phyloP scores from a whole-genome alignment of 371 early-diverging fungal species.

The Smittium mucronatum region DNA sequence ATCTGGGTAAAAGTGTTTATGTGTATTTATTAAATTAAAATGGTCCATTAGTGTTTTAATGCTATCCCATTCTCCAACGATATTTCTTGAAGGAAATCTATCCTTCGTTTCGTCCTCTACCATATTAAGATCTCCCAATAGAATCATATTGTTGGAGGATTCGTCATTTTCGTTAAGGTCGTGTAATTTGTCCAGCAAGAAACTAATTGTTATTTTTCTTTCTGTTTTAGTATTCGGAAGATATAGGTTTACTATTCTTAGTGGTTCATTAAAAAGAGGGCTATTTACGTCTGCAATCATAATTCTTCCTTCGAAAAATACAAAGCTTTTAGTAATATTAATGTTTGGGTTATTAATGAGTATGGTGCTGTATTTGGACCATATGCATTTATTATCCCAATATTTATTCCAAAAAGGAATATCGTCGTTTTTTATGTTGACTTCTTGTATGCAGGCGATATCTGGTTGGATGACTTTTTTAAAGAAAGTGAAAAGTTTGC shows the following conservation, averaged over 20 bases:
- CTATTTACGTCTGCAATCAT: neutral
- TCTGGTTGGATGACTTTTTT: neutral
- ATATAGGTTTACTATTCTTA: neutral
- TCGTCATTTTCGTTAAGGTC: neutral
- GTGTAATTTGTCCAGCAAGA: neutral
- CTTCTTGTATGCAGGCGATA: neutral
- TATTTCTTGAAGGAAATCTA: neutral
- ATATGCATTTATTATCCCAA: neutral
- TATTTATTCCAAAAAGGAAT: neutral
- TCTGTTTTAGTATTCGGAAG: slow-evolving; percentile 3
- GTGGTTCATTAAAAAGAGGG: neutral
- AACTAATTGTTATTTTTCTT: neutral
- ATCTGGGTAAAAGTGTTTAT: neutral
- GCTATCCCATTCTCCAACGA: neutral
- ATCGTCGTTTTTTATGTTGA: neutral
- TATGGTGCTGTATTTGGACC: neutral
- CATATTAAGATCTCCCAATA: slow-evolving; percentile 2
- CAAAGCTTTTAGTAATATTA: neutral
- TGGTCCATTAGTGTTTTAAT: neutral
- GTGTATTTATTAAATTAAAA: neutral
- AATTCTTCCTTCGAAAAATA: neutral
- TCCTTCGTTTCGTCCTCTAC: slow-evolving; percentile 1
- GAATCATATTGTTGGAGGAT: neutral
- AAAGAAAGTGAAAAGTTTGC: too few species aligned
- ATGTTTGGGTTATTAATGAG: neutral